Evolutionary conservation across 2,329 filamentous ascomycete species (phyloP).

Genomic region (Dothistroma septosporum): DNA sequence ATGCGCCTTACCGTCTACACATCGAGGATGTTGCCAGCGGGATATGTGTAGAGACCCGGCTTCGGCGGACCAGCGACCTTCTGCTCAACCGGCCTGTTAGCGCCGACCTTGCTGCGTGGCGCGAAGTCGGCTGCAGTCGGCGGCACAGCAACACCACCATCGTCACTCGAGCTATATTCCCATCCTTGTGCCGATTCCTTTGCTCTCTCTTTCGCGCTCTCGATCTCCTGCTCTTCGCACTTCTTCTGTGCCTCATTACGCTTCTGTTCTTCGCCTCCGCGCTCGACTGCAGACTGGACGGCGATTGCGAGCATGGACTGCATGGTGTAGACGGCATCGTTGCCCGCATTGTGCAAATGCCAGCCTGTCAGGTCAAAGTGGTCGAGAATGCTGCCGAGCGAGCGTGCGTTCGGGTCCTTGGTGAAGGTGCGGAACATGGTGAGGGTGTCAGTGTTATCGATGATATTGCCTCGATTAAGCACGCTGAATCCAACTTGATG

Average conservation of each 20-base stretch:
- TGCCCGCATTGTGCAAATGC: constrained; percentile 38
- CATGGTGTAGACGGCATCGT: constrained; percentile 37
- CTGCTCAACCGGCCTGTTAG: neutral
- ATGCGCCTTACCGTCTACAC: neutral
- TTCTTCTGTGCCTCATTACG: constrained; percentile 28
- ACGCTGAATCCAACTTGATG: constrained; percentile 60
- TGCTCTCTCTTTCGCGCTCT: constrained; percentile 39
- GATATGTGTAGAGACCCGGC: constrained; percentile 1
- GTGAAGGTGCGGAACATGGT: constrained; percentile 63
- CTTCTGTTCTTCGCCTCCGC: constrained; percentile 28
- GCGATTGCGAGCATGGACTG: constrained; percentile 62
- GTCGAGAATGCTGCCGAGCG: constrained; percentile 58
- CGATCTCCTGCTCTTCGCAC: constrained; percentile 27
- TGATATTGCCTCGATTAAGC: constrained; percentile 50
- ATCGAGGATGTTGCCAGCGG: neutral
- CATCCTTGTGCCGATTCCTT: constrained; percentile 38
- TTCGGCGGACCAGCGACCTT: neutral
- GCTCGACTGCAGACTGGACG: constrained; percentile 39
- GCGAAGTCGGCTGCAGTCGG: constrained; percentile 12
- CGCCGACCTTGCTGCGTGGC: constrained; percentile 8
- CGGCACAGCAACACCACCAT: constrained; percentile 30
- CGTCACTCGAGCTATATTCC: constrained; percentile 36
- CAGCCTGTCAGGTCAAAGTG: constrained; percentile 62
- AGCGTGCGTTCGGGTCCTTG: constrained; percentile 47
- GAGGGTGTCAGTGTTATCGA: constrained; percentile 60